These are phyloP conservation scores for Colletotrichum sp. DNA, from an alignment of 2,329 filamentous ascomycete species.

Conservation along the genomic window DNA sequence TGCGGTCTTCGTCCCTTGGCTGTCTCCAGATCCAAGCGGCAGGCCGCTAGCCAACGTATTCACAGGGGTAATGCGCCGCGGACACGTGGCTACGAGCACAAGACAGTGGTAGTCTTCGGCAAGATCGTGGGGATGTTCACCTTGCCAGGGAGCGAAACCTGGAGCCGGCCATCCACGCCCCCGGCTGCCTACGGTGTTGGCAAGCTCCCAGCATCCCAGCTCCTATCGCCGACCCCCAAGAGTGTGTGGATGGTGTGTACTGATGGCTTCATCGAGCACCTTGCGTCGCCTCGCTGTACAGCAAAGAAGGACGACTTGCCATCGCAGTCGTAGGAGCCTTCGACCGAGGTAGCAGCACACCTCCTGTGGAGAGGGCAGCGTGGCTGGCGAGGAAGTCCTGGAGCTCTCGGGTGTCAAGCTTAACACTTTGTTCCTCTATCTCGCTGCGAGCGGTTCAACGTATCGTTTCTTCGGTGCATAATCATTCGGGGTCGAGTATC, in stretches of 20 bases:
- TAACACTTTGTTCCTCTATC: background rate
- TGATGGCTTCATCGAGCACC: background rate
- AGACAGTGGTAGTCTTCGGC: background rate
- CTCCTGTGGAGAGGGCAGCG: background rate
- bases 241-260: background rate
- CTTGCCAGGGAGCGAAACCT: background rate
- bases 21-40: background rate
- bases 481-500: background rate
- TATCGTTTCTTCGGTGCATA: background rate
- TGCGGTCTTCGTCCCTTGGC: background rate
- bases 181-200: background rate
- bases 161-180: background rate
- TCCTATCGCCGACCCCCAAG: background rate
- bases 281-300: background rate
- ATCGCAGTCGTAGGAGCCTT: background rate
- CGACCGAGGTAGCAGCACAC: background rate
- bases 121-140: background rate
- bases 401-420: background rate
- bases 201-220: background rate
- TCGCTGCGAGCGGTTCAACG: background rate
- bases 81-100: background rate
- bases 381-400: background rate
- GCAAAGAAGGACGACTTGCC: background rate
- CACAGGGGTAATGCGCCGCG: background rate
- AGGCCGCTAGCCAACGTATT: background rate